Percentiles rank a stretch among this genome's conserved stretches.
Conservation (phyloP, 1,284 basidiomycete species). For the Amylostereum chailletii region DNA sequence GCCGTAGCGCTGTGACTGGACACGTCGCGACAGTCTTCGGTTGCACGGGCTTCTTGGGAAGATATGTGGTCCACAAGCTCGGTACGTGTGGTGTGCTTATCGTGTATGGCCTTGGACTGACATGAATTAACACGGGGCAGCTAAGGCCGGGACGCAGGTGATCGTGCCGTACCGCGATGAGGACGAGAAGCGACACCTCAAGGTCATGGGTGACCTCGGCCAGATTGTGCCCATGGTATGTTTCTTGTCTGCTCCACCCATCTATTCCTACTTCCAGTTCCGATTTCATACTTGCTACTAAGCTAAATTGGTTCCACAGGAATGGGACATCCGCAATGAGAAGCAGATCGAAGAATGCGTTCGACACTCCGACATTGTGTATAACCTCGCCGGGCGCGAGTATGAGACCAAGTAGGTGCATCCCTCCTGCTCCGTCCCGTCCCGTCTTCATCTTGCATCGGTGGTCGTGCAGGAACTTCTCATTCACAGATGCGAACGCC, state of each 20-base stretch:
- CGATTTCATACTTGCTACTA: neutral
- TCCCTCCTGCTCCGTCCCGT: neutral
- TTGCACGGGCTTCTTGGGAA: constrained; percentile 90
- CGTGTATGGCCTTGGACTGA: neutral
- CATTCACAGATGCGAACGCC: constrained; percentile 81
- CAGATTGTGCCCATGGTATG: constrained; percentile 91
- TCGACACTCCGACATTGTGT: constrained; percentile 95
- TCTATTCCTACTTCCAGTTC: neutral
- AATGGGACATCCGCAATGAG: constrained; percentile 89
- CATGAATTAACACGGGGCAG: constrained; percentile 25
- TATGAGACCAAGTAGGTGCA: constrained; percentile 61
- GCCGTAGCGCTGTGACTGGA: constrained; percentile 81
- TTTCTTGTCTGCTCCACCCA: constrained; percentile 6
- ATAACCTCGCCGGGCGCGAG: constrained; percentile 86
- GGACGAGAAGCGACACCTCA: constrained; percentile 87
- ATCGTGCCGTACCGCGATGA: constrained; percentile 95
- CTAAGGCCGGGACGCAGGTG: constrained; percentile 90
- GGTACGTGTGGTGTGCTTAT: constrained; percentile 37
- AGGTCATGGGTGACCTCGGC: constrained; percentile 93
- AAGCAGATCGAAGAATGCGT: constrained; percentile 91
- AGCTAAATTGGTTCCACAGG: constrained; percentile 36
- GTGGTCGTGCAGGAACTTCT: constrained; percentile 28
- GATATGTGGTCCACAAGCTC: constrained; percentile 90
- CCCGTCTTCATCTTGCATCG: neutral
- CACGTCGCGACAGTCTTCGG: constrained; percentile 97